These are phyloP conservation scores for Speleostelium caveatum DNA, from an alignment of 78 protist species.

Conservation along the genomic window DNA sequence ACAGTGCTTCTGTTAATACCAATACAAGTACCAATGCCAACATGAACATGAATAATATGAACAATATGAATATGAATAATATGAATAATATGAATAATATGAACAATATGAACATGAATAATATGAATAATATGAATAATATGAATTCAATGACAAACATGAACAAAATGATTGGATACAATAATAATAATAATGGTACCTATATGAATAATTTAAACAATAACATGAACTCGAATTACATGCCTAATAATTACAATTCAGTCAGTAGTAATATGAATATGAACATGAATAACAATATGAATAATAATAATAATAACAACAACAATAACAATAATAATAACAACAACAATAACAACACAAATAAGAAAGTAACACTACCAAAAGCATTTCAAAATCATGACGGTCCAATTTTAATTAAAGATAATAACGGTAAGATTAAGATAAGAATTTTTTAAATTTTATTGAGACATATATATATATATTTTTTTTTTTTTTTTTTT, in stretches of 20 bases:
- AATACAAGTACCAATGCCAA: not conserved
- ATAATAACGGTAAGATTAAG: slow-evolving; percentile 57
- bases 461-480: not conserved
- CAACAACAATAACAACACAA: not conserved
- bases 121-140: not conserved
- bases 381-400: slow-evolving; percentile 23
- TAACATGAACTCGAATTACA: slow-evolving; percentile 6
- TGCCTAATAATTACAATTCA: slow-evolving; percentile 2
- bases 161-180: slow-evolving; percentile 2
- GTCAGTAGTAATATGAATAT: not conserved
- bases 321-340: slow-evolving; percentile 15
- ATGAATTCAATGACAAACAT: not conserved
- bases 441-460: not conserved
- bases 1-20: not conserved
- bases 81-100: not conserved
- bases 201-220: not conserved
- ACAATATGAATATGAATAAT: not conserved
- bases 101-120: not conserved
- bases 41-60: not conserved
- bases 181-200: slow-evolving; percentile 12
- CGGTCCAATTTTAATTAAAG: slow-evolving; percentile 62
- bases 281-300: not conserved
- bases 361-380: slow-evolving; percentile 7
- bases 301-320: slow-evolving; percentile 16
- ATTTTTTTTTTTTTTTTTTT: not conserved